Conservation (phyloP, 2,329 filamentous ascomycete species). For the Fusarium globosum region DNA sequence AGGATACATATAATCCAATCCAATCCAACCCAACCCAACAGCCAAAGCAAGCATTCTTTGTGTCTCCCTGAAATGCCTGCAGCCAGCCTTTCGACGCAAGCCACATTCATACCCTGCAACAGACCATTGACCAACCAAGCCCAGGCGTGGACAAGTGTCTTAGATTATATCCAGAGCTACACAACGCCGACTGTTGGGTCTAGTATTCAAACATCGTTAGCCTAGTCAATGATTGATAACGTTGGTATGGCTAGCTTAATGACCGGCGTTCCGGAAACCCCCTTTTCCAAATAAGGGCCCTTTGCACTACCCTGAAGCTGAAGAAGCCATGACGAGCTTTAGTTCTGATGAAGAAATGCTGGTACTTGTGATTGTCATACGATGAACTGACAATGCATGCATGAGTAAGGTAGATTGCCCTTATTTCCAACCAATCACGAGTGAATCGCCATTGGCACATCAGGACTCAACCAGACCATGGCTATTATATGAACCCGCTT, state of each 20-base stretch:
- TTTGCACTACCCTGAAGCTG: neutral
- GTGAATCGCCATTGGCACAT: neutral
- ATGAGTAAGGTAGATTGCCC: neutral
- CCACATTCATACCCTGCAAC: slow-evolving; percentile 8
- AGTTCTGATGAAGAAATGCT: neutral
- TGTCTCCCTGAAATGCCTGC: neutral
- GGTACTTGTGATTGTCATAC: neutral
- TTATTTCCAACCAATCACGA: neutral
- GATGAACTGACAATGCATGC: neutral
- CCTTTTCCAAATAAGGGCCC: neutral
- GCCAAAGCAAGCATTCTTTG: neutral
- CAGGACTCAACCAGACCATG: neutral
- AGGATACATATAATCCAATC: slow-evolving; percentile 1
- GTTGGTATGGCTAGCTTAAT: neutral
- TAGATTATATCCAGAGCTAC: neutral
- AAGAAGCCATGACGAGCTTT: neutral
- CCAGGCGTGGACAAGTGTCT: neutral
- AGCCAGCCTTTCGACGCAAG: neutral
- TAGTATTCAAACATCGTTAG: neutral
- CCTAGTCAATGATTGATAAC: neutral
- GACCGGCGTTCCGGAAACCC: neutral
- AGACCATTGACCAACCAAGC: neutral
- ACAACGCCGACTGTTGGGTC: neutral
- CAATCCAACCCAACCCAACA: neutral
- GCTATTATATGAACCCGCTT: neutral